Percentiles rank a stretch among this genome's conserved stretches.
phyloP scores from a whole-genome alignment of 495 filamentous ascomycete genomes.

The Tuber indicum region DNA sequence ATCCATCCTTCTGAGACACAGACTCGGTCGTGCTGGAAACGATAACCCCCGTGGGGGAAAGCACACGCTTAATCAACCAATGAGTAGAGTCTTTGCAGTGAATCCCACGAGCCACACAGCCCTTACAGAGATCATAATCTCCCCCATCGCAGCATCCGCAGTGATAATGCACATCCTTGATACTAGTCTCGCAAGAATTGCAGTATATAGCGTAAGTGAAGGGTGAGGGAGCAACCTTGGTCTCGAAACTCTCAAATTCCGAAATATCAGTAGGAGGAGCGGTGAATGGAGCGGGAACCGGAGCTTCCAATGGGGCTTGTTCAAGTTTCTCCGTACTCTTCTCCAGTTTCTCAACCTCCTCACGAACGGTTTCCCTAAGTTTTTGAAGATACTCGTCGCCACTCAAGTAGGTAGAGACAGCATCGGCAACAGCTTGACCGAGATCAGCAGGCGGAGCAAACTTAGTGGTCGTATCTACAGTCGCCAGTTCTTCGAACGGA shows the following conservation, averaged over 20 bases:
- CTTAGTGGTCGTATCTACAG: not conserved
- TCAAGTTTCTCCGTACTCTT: slow-evolving; percentile 6
- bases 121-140: slow-evolving; percentile 86
- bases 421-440: slow-evolving; percentile 33
- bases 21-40: slow-evolving; percentile 73
- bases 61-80: slow-evolving; percentile 87
- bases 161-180: slow-evolving; percentile 81
- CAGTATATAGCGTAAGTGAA: slow-evolving; percentile 69
- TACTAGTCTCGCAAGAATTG: slow-evolving; percentile 74
- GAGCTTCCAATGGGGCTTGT: slow-evolving; percentile 5
- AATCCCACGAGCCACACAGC: slow-evolving; percentile 66
- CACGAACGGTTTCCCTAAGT: slow-evolving; percentile 39
- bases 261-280: slow-evolving; percentile 13
- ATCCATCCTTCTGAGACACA: slow-evolving; percentile 43
- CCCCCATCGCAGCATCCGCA: slow-evolving; percentile 88
- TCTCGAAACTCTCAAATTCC: slow-evolving; percentile 6
- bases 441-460: slow-evolving; percentile 24
- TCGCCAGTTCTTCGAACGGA: slow-evolving; percentile 14
- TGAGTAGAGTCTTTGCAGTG: slow-evolving; percentile 71
- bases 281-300: slow-evolving; percentile 41
- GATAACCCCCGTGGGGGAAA: slow-evolving; percentile 64
- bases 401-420: slow-evolving; percentile 38
- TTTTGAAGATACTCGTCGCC: slow-evolving; percentile 38
- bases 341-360: slow-evolving; percentile 38
- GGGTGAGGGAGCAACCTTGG: slow-evolving; percentile 8